phyloP scores from a whole-genome alignment of 495 filamentous ascomycete species.

The Bombardia bombarda region DNA sequence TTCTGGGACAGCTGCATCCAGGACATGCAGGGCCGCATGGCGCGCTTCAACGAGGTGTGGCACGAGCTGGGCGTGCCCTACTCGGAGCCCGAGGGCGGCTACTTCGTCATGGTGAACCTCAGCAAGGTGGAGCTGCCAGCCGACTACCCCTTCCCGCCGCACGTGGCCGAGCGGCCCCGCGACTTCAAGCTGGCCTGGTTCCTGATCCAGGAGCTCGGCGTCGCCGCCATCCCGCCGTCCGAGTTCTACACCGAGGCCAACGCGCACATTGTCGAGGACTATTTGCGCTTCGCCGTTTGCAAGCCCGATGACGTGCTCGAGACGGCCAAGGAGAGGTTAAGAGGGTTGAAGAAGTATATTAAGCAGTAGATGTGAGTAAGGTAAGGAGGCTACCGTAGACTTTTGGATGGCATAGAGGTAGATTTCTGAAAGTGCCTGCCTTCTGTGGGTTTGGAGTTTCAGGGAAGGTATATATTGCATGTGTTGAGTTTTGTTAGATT shows the following conservation, averaged over 20 bases:
- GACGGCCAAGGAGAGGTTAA: constrained; percentile 78
- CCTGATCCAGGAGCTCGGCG: constrained; percentile 89
- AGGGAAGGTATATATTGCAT: too few relatives aligned
- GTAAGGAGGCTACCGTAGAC: too few relatives aligned
- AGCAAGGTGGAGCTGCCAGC: constrained; percentile 71
- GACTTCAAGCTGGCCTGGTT: constrained; percentile 97
- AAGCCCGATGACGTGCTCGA: constrained; percentile 90
- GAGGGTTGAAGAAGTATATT: constrained; percentile 78
- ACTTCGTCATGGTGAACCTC: constrained; percentile 93
- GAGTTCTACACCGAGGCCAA: constrained; percentile 91
- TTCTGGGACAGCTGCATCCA: constrained; percentile 83
- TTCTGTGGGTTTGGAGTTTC: too few relatives aligned
- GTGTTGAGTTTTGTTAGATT: too few relatives aligned
- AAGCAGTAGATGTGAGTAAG: constrained; percentile 7
- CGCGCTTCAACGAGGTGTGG: constrained; percentile 78
- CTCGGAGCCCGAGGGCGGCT: constrained; percentile 89
- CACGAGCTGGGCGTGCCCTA: constrained; percentile 85
- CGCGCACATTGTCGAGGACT: constrained; percentile 80
- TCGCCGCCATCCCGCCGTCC: constrained; percentile 91
- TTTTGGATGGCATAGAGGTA: too few relatives aligned
- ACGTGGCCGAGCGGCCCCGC: constrained; percentile 74
- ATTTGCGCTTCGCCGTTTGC: constrained; percentile 91
- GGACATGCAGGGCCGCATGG: constrained; percentile 89
- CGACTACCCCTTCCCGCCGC: constrained; percentile 78
- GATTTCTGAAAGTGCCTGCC: too few relatives aligned